Base-by-base conservation (phyloP, 116 monocot species). In the Thalassia testudinum region DNA sequence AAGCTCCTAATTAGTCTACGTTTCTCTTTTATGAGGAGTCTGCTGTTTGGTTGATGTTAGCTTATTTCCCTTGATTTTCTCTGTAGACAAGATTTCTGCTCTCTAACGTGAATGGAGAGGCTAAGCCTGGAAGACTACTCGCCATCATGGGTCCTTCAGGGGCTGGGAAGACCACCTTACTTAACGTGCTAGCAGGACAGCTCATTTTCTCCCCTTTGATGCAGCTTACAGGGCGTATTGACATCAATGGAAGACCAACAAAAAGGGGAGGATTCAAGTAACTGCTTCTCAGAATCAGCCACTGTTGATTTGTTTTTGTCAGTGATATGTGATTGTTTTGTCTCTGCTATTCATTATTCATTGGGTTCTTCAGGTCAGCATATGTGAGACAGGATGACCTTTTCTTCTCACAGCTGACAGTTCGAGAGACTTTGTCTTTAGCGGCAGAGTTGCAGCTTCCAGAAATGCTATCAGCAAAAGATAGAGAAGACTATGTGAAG, bases 131-230 rank as follows among this genome's bases (percentile, higher is more conserved):
- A 61, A 76, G 88, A 55, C 56, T 95, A 50, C 76, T 95, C 12
- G 88, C 88, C 18, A 79, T 95, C 54, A 95, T 95, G 95, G 95
- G 88, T 27, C 85, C 95, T 18, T 95, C 95, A 3, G 95, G 88
- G 18, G 81, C 95, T 12, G 95, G 95, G 26, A 95, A 95, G 74
- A 95, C 95, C 5, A 88, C 95, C 54, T 61, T 95, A 57, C 81
- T 95, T 57, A 95, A 95, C 61, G 76, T 95, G 18, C 85, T 95
- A 16, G 95, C 85, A 12, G 81, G 88, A 21, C 95, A 95, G 78
- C 77, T 95, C 17, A 50, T 64, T 12, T 78, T 85, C 1, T 84
- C 84, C 1, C 72, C 81, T 22, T 50, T 64, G 4, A 67, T 95
- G 52, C 73, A 54, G 26, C 74, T 95, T 61, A 67, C 88, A 0